Evolutionary conservation across 2,329 filamentous ascomycete species (phyloP), one percentile per base, ranked within the genome.

Genomic region (Didymella arachidicola): DNA sequence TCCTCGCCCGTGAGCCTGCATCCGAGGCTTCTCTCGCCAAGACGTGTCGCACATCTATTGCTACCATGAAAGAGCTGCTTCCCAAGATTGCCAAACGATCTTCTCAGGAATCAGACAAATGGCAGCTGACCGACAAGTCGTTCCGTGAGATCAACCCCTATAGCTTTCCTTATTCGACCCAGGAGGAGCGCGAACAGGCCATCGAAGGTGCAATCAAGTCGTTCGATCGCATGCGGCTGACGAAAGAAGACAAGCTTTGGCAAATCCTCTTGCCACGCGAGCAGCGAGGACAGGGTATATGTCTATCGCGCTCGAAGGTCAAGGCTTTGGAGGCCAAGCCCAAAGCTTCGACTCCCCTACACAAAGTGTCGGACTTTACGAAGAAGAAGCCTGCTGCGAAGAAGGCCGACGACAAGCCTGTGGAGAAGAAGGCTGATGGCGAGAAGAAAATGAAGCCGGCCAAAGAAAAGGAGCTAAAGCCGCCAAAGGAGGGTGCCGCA

Each of bases 61-160:
- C 68, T 53, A 72, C 63, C 60, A 57, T 75, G 30, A 65, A 69
- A 34, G 72, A 76, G 36, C 60, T 76, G n/a, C 60, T 77, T 18
- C 68, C 71, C 59, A 87, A 86, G 72, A 81, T 86, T 65, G 84
- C 81, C 14, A 78, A 79, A 55, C 79, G 82, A 63, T 81, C 80
- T 47, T 75, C 81, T 42, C 75, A 82, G 38, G 80, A 80, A 18
- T 75, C 80, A 56, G 71, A 73, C 19, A 73, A 71, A 57, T 76
- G 73, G 73, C 72, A 75, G 65, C 77, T 89, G 61, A 81, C 77
- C 32, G 86, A 88, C 72, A 85, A 84, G 67, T 76, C 79, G 16
- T 89, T 83, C 71, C 85, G 84, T 66, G 86, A 88, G 51, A 76
- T 89, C 61, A 85, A 88, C 67, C 81, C 87, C 10, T 88, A 82